phyloP scores from a whole-genome alignment of 2,329 filamentous ascomycete genomes.

The Penicillium sp. region DNA sequence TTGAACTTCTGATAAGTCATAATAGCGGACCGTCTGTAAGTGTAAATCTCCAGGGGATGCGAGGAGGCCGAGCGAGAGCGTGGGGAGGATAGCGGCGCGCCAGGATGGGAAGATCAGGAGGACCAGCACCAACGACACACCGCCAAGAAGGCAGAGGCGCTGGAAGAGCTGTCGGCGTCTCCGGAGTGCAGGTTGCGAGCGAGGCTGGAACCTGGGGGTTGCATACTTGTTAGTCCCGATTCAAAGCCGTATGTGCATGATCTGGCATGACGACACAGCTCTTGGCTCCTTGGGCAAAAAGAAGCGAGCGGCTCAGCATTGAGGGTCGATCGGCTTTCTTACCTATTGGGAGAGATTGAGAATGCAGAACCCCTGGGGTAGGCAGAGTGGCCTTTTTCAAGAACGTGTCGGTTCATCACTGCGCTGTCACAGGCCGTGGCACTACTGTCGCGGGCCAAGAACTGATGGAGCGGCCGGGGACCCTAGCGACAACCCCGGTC shows the following conservation, averaged over 20 bases:
- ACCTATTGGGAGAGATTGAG: slow-evolving; percentile 88
- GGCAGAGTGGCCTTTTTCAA: slow-evolving; percentile 69
- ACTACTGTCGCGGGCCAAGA: slow-evolving; percentile 24
- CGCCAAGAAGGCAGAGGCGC: slow-evolving; percentile 60
- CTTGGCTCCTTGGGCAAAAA: background rate
- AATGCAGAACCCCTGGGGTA: slow-evolving; percentile 75
- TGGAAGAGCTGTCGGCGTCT: slow-evolving; percentile 71
- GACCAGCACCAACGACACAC: slow-evolving; percentile 59
- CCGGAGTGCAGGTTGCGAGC: slow-evolving; percentile 70
- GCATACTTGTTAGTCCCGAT: slow-evolving; percentile 9
- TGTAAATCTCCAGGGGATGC: slow-evolving; percentile 68
- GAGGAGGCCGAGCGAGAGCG: slow-evolving; percentile 68
- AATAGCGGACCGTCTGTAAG: slow-evolving; percentile 94
- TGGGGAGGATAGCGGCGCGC: slow-evolving; percentile 59
- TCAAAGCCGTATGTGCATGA: background rate
- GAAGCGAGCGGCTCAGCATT: background rate
- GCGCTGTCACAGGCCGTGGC: slow-evolving; percentile 26
- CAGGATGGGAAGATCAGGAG: slow-evolving; percentile 76
- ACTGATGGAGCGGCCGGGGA: background rate
- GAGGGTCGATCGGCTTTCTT: slow-evolving; percentile 35
- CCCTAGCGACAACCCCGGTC: slow-evolving; percentile 8
- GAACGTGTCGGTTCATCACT: slow-evolving; percentile 86
- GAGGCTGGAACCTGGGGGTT: slow-evolving; percentile 73
- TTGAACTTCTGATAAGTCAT: slow-evolving; percentile 87
- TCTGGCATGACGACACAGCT: slow-evolving; percentile 1